Evolutionary conservation across 495 filamentous ascomycete species (phyloP).

Genomic region (Neurospora hispaniola): DNA sequence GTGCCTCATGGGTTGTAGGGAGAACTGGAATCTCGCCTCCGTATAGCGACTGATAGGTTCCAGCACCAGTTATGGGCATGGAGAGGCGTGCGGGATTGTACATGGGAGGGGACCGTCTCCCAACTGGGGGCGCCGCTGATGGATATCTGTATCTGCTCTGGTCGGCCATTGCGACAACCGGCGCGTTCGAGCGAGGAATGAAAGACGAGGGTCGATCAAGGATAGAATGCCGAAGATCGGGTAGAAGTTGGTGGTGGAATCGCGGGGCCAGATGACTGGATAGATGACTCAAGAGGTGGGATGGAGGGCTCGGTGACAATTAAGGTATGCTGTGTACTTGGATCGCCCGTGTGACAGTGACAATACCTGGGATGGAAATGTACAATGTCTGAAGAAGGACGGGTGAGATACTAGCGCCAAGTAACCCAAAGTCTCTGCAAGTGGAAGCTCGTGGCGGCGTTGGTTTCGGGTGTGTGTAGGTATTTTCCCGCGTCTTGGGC

Average conservation of each 20-base stretch:
- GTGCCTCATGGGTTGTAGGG: conserved; percentile 11
- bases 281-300: not conserved
- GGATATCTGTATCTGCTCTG: conserved; percentile 24
- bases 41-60: conserved; percentile 29
- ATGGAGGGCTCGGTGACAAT: not conserved
- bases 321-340: not conserved
- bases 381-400: not conserved
- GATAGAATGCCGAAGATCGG: not conserved
- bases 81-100: conserved; percentile 39
- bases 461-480: not conserved
- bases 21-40: conserved; percentile 31
- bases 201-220: not conserved
- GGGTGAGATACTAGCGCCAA: not conserved
- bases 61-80: conserved; percentile 31
- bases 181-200: not conserved
- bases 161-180: conserved; percentile 29
- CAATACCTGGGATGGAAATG: not conserved
- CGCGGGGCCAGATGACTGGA: not conserved
- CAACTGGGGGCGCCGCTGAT: conserved; percentile 13
- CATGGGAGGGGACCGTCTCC: conserved; percentile 31
- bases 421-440: not conserved
- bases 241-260: not conserved
- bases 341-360: not conserved
- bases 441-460: not conserved
- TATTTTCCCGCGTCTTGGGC: not conserved